phyloP scores from a whole-genome alignment of 2,329 filamentous ascomycete genomes.

The Delphinella strobiligena region DNA sequence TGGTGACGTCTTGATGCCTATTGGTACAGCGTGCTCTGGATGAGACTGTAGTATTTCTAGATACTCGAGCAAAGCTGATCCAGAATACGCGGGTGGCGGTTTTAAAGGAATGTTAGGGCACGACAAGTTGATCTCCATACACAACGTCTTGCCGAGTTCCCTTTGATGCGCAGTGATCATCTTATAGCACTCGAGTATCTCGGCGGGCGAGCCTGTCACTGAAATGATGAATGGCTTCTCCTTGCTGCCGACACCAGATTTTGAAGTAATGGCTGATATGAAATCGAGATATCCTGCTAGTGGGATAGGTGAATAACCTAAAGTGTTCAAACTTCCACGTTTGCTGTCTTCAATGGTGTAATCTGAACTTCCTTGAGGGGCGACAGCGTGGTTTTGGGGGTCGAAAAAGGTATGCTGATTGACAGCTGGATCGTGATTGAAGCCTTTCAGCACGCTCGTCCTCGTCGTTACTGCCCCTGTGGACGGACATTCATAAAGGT shows the following conservation, averaged over 20 bases:
- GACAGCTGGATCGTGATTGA: slow-evolving; percentile 44
- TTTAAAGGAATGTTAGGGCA: slow-evolving; percentile 62
- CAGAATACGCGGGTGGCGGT: slow-evolving; percentile 60
- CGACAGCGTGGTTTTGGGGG: slow-evolving; percentile 21
- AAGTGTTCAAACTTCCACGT: slow-evolving; percentile 45
- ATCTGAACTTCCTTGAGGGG: slow-evolving; percentile 6
- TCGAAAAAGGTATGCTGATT: slow-evolving; percentile 60
- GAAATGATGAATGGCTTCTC: slow-evolving; percentile 56
- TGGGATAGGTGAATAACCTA: slow-evolving; percentile 59
- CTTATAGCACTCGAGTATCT: slow-evolving; percentile 46
- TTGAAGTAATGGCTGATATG: slow-evolving; percentile 24
- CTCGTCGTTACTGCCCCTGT: slow-evolving; percentile 67
- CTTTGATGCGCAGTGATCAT: slow-evolving; percentile 30
- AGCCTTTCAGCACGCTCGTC: slow-evolving; percentile 54
- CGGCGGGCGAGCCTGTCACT: slow-evolving; percentile 51
- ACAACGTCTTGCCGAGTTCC: slow-evolving; percentile 36
- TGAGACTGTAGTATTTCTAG: slow-evolving; percentile 33
- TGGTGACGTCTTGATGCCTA: slow-evolving; percentile 64
- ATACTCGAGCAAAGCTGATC: slow-evolving; percentile 40
- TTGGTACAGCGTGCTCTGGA: slow-evolving; percentile 23
- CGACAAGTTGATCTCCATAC: slow-evolving; percentile 66
- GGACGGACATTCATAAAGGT: slow-evolving; percentile 47
- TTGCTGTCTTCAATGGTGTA: slow-evolving; percentile 6
- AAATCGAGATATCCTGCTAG: slow-evolving; percentile 48
- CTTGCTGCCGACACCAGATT: not conserved